Percentiles rank a stretch among this genome's conserved stretches.
Conservation (phyloP, 2,329 filamentous ascomycete species). For the Diaporthe destruens region DNA sequence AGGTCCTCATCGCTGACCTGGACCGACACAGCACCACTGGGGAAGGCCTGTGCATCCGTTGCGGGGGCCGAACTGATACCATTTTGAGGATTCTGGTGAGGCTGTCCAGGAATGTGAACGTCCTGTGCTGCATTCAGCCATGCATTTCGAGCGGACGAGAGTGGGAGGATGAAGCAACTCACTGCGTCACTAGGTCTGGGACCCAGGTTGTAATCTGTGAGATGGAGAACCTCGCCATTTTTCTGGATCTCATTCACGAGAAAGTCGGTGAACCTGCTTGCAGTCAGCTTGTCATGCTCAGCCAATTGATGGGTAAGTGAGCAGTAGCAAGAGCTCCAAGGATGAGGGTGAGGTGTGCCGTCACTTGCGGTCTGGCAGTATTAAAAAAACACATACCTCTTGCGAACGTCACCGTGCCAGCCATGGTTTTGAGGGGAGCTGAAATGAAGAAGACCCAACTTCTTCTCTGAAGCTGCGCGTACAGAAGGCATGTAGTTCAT, state of each 20-base stretch:
- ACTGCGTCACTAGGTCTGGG: slow-evolving; percentile 30
- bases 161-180: slow-evolving; percentile 30
- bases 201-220: slow-evolving; percentile 56
- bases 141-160: not conserved
- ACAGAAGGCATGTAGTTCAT: slow-evolving; percentile 43
- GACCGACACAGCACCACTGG: slow-evolving; percentile 34
- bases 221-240: slow-evolving; percentile 80
- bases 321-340: slow-evolving; percentile 9
- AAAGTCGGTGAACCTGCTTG: slow-evolving; percentile 84
- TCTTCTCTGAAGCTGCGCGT: slow-evolving; percentile 50
- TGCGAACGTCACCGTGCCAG: slow-evolving; percentile 59
- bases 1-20: slow-evolving; percentile 50
- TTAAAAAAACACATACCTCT: slow-evolving; percentile 52
- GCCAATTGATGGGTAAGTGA: not conserved
- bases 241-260: slow-evolving; percentile 89
- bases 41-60: slow-evolving; percentile 45
- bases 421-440: slow-evolving; percentile 54
- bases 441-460: slow-evolving; percentile 58
- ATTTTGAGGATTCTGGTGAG: not conserved
- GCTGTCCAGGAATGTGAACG: slow-evolving; percentile 31
- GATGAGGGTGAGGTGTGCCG: not conserved
- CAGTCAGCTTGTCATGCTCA: slow-evolving; percentile 32
- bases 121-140: slow-evolving; percentile 18
- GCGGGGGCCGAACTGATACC: slow-evolving; percentile 45
- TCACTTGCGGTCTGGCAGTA: not conserved